Evolutionary conservation across 768 basidiomycete genomes (phyloP).

Genomic region (Kwoniella dejecticola): DNA sequence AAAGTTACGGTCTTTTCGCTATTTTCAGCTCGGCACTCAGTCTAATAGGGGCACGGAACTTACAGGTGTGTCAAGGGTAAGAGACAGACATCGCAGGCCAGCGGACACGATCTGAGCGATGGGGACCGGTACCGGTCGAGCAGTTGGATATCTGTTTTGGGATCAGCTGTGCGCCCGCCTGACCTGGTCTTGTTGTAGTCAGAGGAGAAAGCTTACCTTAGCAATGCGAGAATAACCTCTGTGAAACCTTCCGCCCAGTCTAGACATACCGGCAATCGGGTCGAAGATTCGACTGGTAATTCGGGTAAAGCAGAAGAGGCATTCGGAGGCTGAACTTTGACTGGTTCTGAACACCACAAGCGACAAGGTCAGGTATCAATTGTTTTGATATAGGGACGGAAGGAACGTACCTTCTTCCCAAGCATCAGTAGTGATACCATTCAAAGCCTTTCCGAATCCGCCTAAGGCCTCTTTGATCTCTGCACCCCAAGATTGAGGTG

Average conservation of each 20-base stretch:
- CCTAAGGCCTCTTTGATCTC: constrained; percentile 43
- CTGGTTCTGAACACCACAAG: constrained; percentile 26
- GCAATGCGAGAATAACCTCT: constrained; percentile 37
- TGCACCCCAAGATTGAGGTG: constrained; percentile 30
- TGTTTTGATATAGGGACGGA: too few species aligned
- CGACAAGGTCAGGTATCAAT: too few species aligned
- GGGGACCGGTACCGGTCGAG: constrained; percentile 53
- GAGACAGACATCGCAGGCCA: constrained; percentile 43
- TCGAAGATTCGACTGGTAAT: constrained; percentile 31
- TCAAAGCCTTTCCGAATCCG: constrained; percentile 28
- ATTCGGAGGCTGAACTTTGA: constrained; percentile 18
- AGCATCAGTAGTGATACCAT: constrained; percentile 32
- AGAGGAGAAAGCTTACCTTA: constrained; percentile 46
- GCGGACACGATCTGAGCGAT: constrained; percentile 49
- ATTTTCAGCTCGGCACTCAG: constrained; percentile 9
- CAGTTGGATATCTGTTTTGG: constrained; percentile 43
- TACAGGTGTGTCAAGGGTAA: constrained; percentile 45
- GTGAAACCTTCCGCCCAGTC: constrained; percentile 42
- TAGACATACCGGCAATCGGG: constrained; percentile 25
- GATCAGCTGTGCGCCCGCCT: too few species aligned
- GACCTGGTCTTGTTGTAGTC: too few species aligned
- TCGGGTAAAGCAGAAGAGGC: constrained; percentile 21
- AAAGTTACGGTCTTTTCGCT: constrained; percentile 36
- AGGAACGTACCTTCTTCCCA: constrained; percentile 38
- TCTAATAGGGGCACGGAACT: not conserved